Percentiles rank a stretch among this genome's conserved stretches.
Conservation (phyloP, 2,329 filamentous ascomycete species). For the Neofusicoccum sp. region DNA sequence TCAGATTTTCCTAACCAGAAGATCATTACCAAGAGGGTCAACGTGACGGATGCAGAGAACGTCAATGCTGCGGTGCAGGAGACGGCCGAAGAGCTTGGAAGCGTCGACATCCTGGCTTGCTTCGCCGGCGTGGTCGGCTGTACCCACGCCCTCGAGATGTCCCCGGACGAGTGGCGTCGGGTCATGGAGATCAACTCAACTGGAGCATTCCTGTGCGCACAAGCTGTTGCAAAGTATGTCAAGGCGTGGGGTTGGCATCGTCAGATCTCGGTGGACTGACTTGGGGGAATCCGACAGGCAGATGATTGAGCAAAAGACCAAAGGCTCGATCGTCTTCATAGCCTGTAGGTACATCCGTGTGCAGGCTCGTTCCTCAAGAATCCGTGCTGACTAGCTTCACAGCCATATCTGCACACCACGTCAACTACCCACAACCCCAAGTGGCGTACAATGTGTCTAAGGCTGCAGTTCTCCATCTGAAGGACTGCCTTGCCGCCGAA, state of each 20-base stretch:
- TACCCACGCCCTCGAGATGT: conserved; percentile 60
- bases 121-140: conserved; percentile 69
- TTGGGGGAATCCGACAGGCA: conserved; percentile 29
- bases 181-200: conserved; percentile 71
- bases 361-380: background rate
- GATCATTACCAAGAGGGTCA: conserved; percentile 53
- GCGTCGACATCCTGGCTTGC: conserved; percentile 57
- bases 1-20: conserved; percentile 54
- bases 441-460: conserved; percentile 71
- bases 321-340: conserved; percentile 64
- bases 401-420: conserved; percentile 63
- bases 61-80: conserved; percentile 44
- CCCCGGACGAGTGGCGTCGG: conserved; percentile 58
- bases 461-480: conserved; percentile 62
- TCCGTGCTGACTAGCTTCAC: background rate
- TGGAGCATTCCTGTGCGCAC: conserved; percentile 67
- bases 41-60: conserved; percentile 57
- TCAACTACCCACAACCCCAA: conserved; percentile 73
- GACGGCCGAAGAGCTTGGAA: conserved; percentile 46
- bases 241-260: background rate
- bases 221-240: conserved; percentile 55
- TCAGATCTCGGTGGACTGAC: background rate
- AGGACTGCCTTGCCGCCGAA: conserved; percentile 66
- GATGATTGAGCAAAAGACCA: conserved; percentile 53
- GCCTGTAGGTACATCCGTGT: conserved; percentile 42